Evolutionary conservation across 176 grass and related monocot genomes (phyloP).

Genomic region (Triticum dicoccoides): DNA sequence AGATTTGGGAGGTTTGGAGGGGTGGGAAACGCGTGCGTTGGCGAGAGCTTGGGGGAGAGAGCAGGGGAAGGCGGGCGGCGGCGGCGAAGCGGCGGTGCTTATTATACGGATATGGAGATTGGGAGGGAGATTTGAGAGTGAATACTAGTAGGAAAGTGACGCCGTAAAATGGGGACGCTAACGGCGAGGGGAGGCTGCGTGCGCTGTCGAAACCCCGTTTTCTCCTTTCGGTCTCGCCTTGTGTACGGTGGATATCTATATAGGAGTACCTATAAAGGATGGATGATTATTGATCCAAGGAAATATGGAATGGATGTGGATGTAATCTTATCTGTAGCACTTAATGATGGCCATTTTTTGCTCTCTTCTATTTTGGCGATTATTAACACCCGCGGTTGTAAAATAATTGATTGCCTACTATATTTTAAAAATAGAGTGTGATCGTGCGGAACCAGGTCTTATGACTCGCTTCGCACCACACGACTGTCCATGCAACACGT

Average conservation of each 20-base stretch:
- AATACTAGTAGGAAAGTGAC: neutral
- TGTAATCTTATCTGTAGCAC: neutral
- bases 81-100: neutral
- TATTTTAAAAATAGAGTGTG: no score
- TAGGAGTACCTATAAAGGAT: no score
- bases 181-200: neutral
- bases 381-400: neutral
- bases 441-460: no score
- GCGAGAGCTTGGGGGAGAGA: neutral
- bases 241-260: neutral
- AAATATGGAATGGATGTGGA: neutral
- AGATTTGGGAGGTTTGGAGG: neutral
- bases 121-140: constrained; percentile 43
- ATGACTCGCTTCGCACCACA: no score
- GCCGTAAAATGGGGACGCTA: neutral
- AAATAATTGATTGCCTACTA: neutral
- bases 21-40: neutral
- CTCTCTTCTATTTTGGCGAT: neutral
- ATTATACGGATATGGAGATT: constrained; percentile 14
- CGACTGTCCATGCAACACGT: no score
- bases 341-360: neutral
- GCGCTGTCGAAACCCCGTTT: neutral
- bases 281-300: neutral
- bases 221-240: neutral
- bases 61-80: neutral